phyloP scores from a whole-genome alignment of 2,329 filamentous ascomycete species.

The Cercospora zeina region DNA sequence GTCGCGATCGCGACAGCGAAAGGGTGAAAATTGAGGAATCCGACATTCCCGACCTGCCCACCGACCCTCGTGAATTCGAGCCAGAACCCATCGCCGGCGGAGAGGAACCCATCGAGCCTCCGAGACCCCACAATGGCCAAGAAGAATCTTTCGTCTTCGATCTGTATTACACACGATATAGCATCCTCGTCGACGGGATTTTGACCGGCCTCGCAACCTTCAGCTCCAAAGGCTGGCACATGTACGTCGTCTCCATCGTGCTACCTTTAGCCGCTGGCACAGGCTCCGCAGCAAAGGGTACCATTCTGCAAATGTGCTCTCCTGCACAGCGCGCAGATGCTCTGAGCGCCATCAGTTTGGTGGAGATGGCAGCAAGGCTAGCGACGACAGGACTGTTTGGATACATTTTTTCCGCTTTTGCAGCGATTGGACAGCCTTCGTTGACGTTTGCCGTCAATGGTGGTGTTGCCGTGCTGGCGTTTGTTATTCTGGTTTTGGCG shows the following conservation, averaged over 20 bases:
- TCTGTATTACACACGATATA: slow-evolving; percentile 66
- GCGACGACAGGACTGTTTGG: slow-evolving; percentile 66
- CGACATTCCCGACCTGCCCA: slow-evolving; percentile 34
- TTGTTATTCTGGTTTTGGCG: slow-evolving; percentile 49
- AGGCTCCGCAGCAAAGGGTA: slow-evolving; percentile 68
- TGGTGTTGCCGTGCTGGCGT: slow-evolving; percentile 57
- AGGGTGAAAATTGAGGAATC: slow-evolving; percentile 20
- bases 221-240: slow-evolving; percentile 64
- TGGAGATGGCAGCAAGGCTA: slow-evolving; percentile 68
- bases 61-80: slow-evolving; percentile 39
- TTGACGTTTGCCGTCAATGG: slow-evolving; percentile 69
- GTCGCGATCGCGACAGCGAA: slow-evolving; percentile 35
- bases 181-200: slow-evolving; percentile 63
- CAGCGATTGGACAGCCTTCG: slow-evolving; percentile 59
- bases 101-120: slow-evolving; percentile 52
- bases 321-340: slow-evolving; percentile 64
- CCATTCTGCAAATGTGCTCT: slow-evolving; percentile 70
- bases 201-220: slow-evolving; percentile 65
- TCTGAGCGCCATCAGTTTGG: slow-evolving; percentile 66
- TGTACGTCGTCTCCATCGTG: slow-evolving; percentile 65
- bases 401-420: slow-evolving; percentile 64
- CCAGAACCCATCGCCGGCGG: slow-evolving; percentile 36
- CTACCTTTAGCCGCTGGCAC: slow-evolving; percentile 70
- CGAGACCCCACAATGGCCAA: slow-evolving; percentile 19
- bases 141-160: slow-evolving; percentile 62